A percentile compares a stretch with the other conserved stretches of the same genome.
phyloP scores from a whole-genome alignment of 768 basidiomycete genomes.

The Chiua virens region DNA sequence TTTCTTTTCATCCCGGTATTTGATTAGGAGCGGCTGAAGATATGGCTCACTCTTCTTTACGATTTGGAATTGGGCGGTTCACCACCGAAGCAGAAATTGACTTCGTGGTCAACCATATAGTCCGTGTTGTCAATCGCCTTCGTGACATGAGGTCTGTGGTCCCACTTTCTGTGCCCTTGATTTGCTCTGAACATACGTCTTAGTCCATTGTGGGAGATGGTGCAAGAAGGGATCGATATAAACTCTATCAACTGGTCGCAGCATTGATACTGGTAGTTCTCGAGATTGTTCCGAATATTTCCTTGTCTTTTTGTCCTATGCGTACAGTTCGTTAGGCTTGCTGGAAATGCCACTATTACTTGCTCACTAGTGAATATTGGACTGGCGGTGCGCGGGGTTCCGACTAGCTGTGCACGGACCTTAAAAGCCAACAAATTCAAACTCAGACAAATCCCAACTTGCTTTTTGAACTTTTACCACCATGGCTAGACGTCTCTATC shows the following conservation, averaged over 20 bases:
- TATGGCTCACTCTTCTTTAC: constrained; percentile 97
- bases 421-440: constrained; percentile 29
- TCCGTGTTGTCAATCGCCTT: constrained; percentile 80
- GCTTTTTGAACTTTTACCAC: constrained; percentile 33
- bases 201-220: constrained; percentile 99
- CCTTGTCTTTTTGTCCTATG: not conserved
- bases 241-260: constrained; percentile 93
- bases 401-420: constrained; percentile 28
- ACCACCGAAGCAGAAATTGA: constrained; percentile 98
- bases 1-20: not conserved
- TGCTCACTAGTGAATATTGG: not conserved
- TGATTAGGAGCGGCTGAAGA: constrained; percentile 87
- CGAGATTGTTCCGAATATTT: constrained; percentile 12
- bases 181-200: constrained; percentile 7
- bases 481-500: constrained; percentile 85
- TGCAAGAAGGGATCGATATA: constrained; percentile 97
- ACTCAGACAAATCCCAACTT: constrained; percentile 31
- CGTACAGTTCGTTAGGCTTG: constrained; percentile 11
- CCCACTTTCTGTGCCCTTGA: not conserved
- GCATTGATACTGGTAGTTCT: constrained; percentile 34
- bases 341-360: not conserved
- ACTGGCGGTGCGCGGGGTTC: constrained; percentile 20
- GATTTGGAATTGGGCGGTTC: constrained; percentile 97
- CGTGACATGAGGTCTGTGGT: constrained; percentile 85
- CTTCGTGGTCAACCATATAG: constrained; percentile 86